Base-by-base conservation (phyloP, 345 rosid genomes). In the Tarenaya hassleriana region DNA sequence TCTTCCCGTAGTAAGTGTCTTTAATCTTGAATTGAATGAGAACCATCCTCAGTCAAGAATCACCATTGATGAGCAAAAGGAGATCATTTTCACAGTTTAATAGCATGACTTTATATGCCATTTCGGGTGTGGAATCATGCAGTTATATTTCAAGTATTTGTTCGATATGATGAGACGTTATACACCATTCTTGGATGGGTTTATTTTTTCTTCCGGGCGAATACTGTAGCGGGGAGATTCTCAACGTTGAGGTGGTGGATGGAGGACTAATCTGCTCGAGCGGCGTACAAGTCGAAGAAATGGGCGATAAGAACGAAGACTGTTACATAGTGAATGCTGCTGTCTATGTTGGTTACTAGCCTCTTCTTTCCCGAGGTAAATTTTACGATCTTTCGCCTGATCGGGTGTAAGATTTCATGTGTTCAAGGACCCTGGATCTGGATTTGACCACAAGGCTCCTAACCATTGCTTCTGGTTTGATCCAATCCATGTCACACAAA, bases 281-380 rank as follows among this genome's bases (percentile, higher is more conserved):
- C 10, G 89, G 88, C 15, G 92, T 77, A 19, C 55, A 14, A 39
- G 84, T 87, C 45, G 96, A 87, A 74, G 95, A 87, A 71, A 82
- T 84, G 95, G 89, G 95, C 50, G 98, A 87, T 61, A 82, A 72
- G 69, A 87, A 75, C 38, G 95, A 84, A 18, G 89, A 84, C 34
- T 87, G 95, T 72, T 91, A 84, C 82, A 76, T 87, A 24, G 92
- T 87, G 45, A 90, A 84, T 65, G 91, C 78, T 19, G 94, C 97
- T 0, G 88, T 90, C 37, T 86, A 84, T 52, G 80, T 84, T 11
- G 91, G 94, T 59, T 86, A 86, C 77, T 90, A 78, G 50, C 48
- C 10, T 38, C 34, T 61, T 39, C 1, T 45, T 41, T 52, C 41
- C n/a, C 17, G 8, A 66, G 72, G 72, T 74, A 34, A 43, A 60